Percentiles rank a stretch among this genome's conserved stretches.
These are phyloP conservation scores for Aspergillus fijiensis DNA, from an alignment of 2,329 filamentous ascomycete genomes.

Conservation along the genomic window DNA sequence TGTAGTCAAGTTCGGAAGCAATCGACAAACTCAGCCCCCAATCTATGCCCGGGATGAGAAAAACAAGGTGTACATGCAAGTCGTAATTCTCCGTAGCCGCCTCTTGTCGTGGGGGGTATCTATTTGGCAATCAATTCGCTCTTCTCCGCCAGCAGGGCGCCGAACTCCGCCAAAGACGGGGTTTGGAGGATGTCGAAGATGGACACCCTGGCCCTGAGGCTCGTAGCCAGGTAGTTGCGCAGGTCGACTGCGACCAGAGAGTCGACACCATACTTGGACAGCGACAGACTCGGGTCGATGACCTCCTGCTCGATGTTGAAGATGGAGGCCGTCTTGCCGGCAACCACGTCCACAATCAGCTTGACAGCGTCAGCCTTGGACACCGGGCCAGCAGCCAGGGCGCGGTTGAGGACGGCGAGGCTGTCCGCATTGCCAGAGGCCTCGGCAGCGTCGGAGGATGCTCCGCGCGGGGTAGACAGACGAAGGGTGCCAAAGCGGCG, in stretches of 20 bases:
- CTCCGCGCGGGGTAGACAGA: too few relatives aligned
- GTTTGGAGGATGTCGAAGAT: conserved; percentile 13
- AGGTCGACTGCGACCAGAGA: conserved; percentile 16
- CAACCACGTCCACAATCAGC: neutral
- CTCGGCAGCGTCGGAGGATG: too few relatives aligned
- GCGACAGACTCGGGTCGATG: neutral
- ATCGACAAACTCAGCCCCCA: too few relatives aligned
- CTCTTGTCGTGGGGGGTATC: neutral
- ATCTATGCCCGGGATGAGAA: too few relatives aligned
- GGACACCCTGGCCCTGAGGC: conserved; percentile 6
- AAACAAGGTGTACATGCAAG: too few relatives aligned
- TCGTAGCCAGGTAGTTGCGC: conserved; percentile 6
- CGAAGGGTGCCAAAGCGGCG: too few relatives aligned
- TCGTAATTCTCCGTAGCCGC: too few relatives aligned
- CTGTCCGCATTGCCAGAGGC: too few relatives aligned
- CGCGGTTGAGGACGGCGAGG: too few relatives aligned
- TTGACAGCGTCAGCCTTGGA: too few relatives aligned
- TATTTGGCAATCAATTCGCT: conserved; percentile 1
- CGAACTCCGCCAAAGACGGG: neutral
- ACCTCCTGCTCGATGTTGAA: neutral
- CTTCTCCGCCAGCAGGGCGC: neutral
- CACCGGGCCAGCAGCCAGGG: too few relatives aligned
- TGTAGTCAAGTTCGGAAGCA: too few relatives aligned
- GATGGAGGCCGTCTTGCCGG: neutral
- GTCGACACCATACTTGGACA: conserved; percentile 33